phyloP scores from a whole-genome alignment of 2,329 filamentous ascomycete genomes.

The Westerdykella aurantiaca region DNA sequence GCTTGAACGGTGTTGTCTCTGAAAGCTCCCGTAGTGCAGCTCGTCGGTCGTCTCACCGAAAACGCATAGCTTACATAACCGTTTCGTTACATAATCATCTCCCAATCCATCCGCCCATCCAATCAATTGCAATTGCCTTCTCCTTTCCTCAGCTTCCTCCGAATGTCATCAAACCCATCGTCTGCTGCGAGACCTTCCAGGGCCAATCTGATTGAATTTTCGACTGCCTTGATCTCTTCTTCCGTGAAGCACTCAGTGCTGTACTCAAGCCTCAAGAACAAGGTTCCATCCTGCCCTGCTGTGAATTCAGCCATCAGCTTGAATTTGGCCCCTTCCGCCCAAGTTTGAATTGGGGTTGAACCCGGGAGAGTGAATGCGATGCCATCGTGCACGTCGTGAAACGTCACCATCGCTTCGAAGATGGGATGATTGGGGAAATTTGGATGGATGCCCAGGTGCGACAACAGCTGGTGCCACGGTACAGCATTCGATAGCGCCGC shows the following conservation, averaged over 20 bases:
- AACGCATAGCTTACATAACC: too few relatives aligned
- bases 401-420: conserved; percentile 11
- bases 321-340: conserved; percentile 18
- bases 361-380: conserved; percentile 5
- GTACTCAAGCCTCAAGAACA: conserved; percentile 11
- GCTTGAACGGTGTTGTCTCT: too few relatives aligned
- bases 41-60: too few relatives aligned
- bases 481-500: conserved; percentile 24
- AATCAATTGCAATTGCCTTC: too few relatives aligned
- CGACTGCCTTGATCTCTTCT: neutral
- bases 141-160: neutral
- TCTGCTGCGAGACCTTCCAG: neutral
- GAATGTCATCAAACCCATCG: neutral
- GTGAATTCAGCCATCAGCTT: conserved; percentile 17
- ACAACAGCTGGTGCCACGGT: conserved; percentile 27
- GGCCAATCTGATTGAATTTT: neutral
- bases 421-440: conserved; percentile 7
- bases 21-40: too few relatives aligned
- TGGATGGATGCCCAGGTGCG: conserved; percentile 7
- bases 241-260: conserved; percentile 6
- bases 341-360: conserved; percentile 4
- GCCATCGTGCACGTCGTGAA: conserved; percentile 18
- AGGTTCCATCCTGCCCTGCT: neutral
- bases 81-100: too few relatives aligned
- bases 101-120: too few relatives aligned